These are phyloP conservation scores for Neoboletus subvelutipes DNA, from an alignment of 768 basidiomycete genomes.

Conservation along the genomic window DNA sequence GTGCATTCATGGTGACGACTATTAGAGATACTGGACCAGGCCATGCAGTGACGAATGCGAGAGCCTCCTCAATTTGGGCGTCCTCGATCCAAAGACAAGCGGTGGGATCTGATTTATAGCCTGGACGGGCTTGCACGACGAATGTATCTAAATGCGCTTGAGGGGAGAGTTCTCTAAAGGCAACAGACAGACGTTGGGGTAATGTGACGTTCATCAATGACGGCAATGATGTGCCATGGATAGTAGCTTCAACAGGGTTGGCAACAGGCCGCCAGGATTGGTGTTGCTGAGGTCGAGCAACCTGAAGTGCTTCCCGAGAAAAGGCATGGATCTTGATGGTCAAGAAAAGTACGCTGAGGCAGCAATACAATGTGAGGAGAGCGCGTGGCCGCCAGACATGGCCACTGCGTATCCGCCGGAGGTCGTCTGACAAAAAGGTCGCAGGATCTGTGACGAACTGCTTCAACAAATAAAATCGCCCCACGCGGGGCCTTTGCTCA, in stretches of 20 bases:
- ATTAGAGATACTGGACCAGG: conserved; percentile 51
- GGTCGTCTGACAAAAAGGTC: conserved; percentile 26
- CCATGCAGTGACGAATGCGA: conserved; percentile 43
- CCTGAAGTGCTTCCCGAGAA: conserved; percentile 5
- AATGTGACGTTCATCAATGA: conserved; percentile 31
- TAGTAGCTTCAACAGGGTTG: background rate
- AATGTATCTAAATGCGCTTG: conserved; percentile 37
- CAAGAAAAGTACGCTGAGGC: conserved; percentile 40
- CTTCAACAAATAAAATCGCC: conserved; percentile 27
- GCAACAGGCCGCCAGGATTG: background rate
- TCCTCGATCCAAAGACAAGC: conserved; percentile 54
- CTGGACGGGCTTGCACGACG: conserved; percentile 26
- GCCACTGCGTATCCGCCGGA: conserved; percentile 24
- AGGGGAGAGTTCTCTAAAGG: conserved; percentile 31
- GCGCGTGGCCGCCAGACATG: conserved; percentile 32
- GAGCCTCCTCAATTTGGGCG: conserved; percentile 32
- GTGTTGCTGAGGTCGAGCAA: background rate
- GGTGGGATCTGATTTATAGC: conserved; percentile 27
- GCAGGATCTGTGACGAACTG: conserved; percentile 27
- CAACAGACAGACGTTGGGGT: conserved; percentile 36
- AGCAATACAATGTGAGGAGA: conserved; percentile 39
- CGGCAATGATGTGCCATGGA: conserved; percentile 9
- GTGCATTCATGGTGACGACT: conserved; percentile 38
- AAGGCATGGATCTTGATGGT: conserved; percentile 30
- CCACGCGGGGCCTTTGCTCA: conserved; percentile 16